Evolutionary conservation across 306 rosid genomes (phyloP).

Genomic region (Castanea crenata): DNA sequence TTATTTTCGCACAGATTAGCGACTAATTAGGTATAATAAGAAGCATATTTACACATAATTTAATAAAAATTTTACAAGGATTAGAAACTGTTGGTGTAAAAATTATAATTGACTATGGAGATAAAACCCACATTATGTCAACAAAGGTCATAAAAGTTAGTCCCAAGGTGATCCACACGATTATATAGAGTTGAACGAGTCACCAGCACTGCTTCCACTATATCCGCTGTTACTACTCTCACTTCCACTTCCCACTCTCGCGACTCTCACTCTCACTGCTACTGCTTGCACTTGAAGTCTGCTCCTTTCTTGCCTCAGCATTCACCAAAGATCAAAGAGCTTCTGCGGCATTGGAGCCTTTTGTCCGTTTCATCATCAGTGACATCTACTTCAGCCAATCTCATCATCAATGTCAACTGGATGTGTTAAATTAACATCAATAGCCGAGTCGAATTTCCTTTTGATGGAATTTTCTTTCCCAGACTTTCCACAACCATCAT

Average conservation of each 20-base stretch:
- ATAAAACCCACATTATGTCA: not conserved
- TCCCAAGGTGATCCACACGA: not conserved
- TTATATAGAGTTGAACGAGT: constrained; percentile 69
- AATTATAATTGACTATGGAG: not conserved
- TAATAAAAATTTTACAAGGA: too few species aligned
- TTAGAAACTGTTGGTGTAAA: too few species aligned
- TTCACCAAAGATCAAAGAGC: constrained; percentile 73
- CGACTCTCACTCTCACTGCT: constrained; percentile 76
- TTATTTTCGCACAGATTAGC: too few species aligned
- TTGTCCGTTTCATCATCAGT: constrained; percentile 83
- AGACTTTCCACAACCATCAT: constrained; percentile 49
- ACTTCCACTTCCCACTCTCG: constrained; percentile 45
- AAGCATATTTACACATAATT: too few species aligned
- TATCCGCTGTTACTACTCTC: constrained; percentile 54
- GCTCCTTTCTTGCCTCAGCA: constrained; percentile 64
- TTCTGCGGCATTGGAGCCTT: constrained; percentile 90
- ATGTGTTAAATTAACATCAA: constrained; percentile 54
- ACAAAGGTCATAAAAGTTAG: not conserved
- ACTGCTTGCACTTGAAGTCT: constrained; percentile 69
- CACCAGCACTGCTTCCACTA: constrained; percentile 80
- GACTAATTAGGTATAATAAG: too few species aligned
- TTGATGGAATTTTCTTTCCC: constrained; percentile 58
- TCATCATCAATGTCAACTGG: constrained; percentile 73
- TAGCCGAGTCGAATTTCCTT: constrained; percentile 52
- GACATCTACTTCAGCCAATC: constrained; percentile 83